Conservation (phyloP, 192 early-diverging fungal genomes). For the Coemansia pectinata region DNA sequence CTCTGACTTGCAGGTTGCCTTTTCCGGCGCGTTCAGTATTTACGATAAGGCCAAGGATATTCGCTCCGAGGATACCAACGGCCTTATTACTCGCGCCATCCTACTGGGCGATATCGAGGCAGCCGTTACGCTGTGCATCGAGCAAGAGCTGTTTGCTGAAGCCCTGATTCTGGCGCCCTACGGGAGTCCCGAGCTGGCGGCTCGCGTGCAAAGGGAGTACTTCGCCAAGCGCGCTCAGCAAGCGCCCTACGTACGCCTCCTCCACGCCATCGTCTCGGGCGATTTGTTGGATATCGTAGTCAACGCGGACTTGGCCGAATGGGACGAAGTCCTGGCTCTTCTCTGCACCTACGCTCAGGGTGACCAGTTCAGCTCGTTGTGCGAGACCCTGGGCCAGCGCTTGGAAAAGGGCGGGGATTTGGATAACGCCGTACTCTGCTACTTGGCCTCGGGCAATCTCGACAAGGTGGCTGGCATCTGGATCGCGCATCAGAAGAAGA, state of each 20-base stretch:
- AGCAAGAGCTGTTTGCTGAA: conserved; percentile 78
- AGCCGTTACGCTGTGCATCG: conserved; percentile 86
- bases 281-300: conserved; percentile 81
- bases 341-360: conserved; percentile 90
- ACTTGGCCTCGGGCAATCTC: conserved; percentile 50
- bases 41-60: conserved; percentile 51
- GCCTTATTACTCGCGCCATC: conserved; percentile 79
- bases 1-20: conserved; percentile 16
- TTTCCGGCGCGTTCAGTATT: conserved; percentile 34
- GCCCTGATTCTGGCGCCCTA: conserved; percentile 87
- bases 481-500: conserved; percentile 50
- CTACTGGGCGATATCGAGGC: conserved; percentile 92
- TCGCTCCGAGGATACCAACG: conserved; percentile 56
- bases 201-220: conserved; percentile 77
- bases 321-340: conserved; percentile 91
- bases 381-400: conserved; percentile 67
- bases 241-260: conserved; percentile 78
- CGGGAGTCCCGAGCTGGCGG: conserved; percentile 75
- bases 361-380: conserved; percentile 77
- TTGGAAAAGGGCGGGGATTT: conserved; percentile 42
- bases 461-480: conserved; percentile 84
- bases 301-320: conserved; percentile 75
- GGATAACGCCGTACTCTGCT: conserved; percentile 58
- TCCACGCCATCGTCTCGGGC: conserved; percentile 78
- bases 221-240: conserved; percentile 72